Conservation (phyloP, 257 asterid species). For the Primulina tabacum region DNA sequence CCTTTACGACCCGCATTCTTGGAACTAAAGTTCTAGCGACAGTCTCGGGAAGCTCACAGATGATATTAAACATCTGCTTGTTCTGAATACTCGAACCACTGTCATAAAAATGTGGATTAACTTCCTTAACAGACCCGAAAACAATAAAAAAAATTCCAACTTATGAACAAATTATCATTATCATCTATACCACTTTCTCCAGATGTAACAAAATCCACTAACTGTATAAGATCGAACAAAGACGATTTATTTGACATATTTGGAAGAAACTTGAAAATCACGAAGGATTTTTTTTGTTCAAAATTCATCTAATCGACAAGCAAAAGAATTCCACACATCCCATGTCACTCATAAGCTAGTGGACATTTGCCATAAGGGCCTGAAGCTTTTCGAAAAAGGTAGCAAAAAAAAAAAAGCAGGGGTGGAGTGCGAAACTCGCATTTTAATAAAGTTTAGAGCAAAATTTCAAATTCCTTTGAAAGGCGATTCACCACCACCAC, state of each 20-base stretch:
- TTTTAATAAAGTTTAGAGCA: not conserved
- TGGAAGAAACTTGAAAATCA: not conserved
- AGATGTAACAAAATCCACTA: too few species aligned
- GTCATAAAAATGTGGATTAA: conserved; percentile 28
- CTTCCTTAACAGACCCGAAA: conserved; percentile 16
- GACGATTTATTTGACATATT: not conserved
- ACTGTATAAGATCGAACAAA: not conserved
- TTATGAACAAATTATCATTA: not conserved
- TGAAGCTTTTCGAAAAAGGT: not conserved
- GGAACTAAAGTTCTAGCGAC: conserved; percentile 96
- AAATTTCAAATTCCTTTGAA: not conserved
- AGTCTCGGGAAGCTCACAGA: conserved; percentile 98
- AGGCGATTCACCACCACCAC: not conserved
- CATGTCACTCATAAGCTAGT: not conserved
- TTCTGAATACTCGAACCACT: conserved; percentile 89
- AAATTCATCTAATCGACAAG: not conserved
- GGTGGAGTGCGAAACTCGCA: not conserved
- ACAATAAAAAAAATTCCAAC: not conserved
- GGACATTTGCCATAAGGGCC: not conserved
- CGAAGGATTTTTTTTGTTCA: not conserved
- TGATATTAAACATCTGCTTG: conserved; percentile 94
- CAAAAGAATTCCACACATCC: not conserved
- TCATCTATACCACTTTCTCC: not conserved
- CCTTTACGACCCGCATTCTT: conserved; percentile 96
- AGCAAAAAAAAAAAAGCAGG: not conserved